phyloP scores from a whole-genome alignment of 768 basidiomycete species.

The Suillus subluteus region DNA sequence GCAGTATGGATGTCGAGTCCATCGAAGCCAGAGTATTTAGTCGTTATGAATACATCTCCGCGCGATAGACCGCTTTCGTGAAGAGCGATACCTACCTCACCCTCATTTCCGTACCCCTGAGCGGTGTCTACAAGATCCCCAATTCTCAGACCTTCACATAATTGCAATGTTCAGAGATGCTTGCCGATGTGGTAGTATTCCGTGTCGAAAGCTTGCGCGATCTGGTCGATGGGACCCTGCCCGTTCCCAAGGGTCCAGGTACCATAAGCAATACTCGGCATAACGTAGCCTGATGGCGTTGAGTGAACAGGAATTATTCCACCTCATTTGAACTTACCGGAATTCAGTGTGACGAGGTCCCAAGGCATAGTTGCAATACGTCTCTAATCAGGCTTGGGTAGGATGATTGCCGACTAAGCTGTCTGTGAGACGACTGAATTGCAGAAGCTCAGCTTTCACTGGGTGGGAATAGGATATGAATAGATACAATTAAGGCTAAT shows the following conservation, averaged over 20 bases:
- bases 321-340: conserved; percentile 43
- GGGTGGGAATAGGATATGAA: conserved; percentile 5
- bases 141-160: background rate
- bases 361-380: conserved; percentile 52
- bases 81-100: conserved; percentile 42
- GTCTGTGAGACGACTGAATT: background rate
- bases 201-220: conserved; percentile 62
- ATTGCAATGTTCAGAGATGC: conserved; percentile 18
- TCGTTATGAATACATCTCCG: conserved; percentile 65
- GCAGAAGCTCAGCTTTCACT: no score
- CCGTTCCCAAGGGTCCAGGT: conserved; percentile 70
- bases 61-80: conserved; percentile 59
- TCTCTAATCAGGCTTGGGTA: background rate
- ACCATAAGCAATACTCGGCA: conserved; percentile 60
- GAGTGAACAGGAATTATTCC: conserved; percentile 1
- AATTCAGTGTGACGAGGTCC: conserved; percentile 59
- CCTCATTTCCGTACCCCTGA: conserved; percentile 63
- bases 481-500: background rate
- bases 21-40: conserved; percentile 59
- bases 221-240: conserved; percentile 51
- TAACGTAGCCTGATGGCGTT: conserved; percentile 40
- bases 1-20: conserved; percentile 58
- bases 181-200: conserved; percentile 68
- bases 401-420: background rate
- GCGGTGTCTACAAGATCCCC: conserved; percentile 51